Evolutionary conservation across 2,329 filamentous ascomycete genomes (phyloP), one percentile per base, ranked within the genome.

Genomic region (Delphinella strobiligena): DNA sequence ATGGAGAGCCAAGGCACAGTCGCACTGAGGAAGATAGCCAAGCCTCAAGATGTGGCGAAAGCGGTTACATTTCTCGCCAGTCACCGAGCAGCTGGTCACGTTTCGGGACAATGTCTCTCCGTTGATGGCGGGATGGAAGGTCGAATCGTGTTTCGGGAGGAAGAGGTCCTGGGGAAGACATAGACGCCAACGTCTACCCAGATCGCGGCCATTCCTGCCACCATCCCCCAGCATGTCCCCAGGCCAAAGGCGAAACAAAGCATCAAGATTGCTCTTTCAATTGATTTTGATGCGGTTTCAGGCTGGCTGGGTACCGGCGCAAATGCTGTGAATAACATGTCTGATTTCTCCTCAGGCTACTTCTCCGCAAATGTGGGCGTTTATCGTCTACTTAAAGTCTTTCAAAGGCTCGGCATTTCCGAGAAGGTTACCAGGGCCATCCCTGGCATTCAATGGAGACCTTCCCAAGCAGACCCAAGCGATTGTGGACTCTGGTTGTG

Each of bases 401-500:
- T 77, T 49, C 61, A 64, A 22, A 71, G 67, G 47, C 62, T 71
- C 31, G 51, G 54, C 1, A 64, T 77, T 17, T 58, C 69, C 3
- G 61, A 72, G 19, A 69, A 68, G 43, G 61, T 71, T 19, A 75
- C 72, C 3, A 77, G 72, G 73, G 76, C 74, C 49, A 66, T 77
- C 9, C 74, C 74, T 0, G 72, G 73, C 73, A 78, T 54, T 71
- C 66, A 0, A 62, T 72, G 37, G 73, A 78, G 46, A 73, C 66
- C 8, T 77, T 77, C 45, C 72, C 72, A 52, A 58, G 2, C 62
- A 74, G 40, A 68, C 69, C 2, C 54, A 59, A 37, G 58, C 61
- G 34, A 70, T 78, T 16, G 54, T 73, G 2, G 61, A 67, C 4
- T 68, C 65, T 22, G 71, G 73, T 5, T 64, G 63, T 4, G 71